phyloP scores from a whole-genome alignment of 2,329 filamentous ascomycete genomes.

The Arachnomyces sp. region DNA sequence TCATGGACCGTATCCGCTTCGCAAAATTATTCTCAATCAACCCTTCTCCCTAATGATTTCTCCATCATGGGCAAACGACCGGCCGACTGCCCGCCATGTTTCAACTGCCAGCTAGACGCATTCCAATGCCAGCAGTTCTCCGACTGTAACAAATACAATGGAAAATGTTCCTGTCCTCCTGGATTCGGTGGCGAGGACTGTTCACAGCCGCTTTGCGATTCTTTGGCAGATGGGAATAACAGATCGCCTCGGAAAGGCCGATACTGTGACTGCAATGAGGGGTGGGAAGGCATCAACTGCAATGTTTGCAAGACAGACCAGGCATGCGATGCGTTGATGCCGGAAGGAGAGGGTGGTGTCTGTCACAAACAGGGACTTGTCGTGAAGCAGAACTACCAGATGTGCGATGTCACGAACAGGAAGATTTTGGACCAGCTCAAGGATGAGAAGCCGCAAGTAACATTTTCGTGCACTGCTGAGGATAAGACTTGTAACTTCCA shows the following conservation, averaged over 20 bases:
- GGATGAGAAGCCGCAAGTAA: slow-evolving; percentile 81
- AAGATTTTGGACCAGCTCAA: slow-evolving; percentile 86
- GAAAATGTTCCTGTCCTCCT: slow-evolving; percentile 84
- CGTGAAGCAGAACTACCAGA: slow-evolving; percentile 92
- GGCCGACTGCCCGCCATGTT: slow-evolving; percentile 52
- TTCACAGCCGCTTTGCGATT: slow-evolving; percentile 83
- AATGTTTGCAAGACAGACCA: slow-evolving; percentile 82
- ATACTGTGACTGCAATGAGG: slow-evolving; percentile 78
- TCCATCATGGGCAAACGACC: slow-evolving; percentile 67
- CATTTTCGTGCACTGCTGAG: slow-evolving; percentile 78
- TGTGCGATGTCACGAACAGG: slow-evolving; percentile 93
- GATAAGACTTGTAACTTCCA: slow-evolving; percentile 83
- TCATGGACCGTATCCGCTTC: slow-evolving; percentile 19
- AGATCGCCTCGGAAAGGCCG: slow-evolving; percentile 65
- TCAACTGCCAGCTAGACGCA: slow-evolving; percentile 93
- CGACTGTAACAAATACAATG: slow-evolving; percentile 79
- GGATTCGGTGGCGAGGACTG: slow-evolving; percentile 95
- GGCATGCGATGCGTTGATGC: slow-evolving; percentile 84
- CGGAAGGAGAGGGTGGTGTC: slow-evolving; percentile 69
- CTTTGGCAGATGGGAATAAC: slow-evolving; percentile 71
- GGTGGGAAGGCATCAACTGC: slow-evolving; percentile 96
- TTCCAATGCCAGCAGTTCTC: slow-evolving; percentile 89
- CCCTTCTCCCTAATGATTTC: slow-evolving; percentile 55
- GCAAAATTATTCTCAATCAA: slow-evolving; percentile 52
- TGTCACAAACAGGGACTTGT: slow-evolving; percentile 89